Conservation (phyloP, 1,284 basidiomycete genomes). For the Ganoderma lucidum region DNA sequence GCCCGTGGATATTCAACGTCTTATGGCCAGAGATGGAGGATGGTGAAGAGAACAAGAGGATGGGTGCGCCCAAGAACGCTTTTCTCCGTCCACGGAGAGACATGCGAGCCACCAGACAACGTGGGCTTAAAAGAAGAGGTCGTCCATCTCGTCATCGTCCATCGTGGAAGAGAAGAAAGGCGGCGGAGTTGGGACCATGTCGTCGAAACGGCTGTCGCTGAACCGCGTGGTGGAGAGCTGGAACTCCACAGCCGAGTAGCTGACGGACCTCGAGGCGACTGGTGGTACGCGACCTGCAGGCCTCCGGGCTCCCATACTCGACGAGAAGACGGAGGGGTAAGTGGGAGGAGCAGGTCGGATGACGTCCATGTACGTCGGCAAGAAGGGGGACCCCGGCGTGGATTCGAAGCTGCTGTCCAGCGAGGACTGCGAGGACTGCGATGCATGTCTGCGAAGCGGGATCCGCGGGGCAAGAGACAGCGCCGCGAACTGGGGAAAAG, state of each 20-base stretch:
- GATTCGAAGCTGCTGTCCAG: constrained; percentile 65
- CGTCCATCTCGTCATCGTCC: constrained; percentile 35
- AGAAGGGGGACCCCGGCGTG: constrained; percentile 50
- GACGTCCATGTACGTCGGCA: constrained; percentile 42
- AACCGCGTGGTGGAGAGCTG: constrained; percentile 31
- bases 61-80: constrained; percentile 25
- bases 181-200: constrained; percentile 32
- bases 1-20: constrained; percentile 25
- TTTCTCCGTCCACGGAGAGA: constrained; percentile 26
- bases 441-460: constrained; percentile 49
- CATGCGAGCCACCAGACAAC: neutral
- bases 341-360: constrained; percentile 28
- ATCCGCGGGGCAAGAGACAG: constrained; percentile 62
- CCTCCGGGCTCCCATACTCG: constrained; percentile 26
- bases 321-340: constrained; percentile 31
- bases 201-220: constrained; percentile 34
- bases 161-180: constrained; percentile 38
- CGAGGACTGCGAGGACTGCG: constrained; percentile 60
- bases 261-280: constrained; percentile 31
- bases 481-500: constrained; percentile 55
- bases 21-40: constrained; percentile 15
- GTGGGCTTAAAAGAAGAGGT: constrained; percentile 36
- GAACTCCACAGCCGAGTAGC: constrained; percentile 40
- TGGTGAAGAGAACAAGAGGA: constrained; percentile 23
- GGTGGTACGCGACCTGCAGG: constrained; percentile 22